These are phyloP conservation scores for Solanum chacoense DNA, from an alignment of 305 asterid genomes.

Conservation along the genomic window DNA sequence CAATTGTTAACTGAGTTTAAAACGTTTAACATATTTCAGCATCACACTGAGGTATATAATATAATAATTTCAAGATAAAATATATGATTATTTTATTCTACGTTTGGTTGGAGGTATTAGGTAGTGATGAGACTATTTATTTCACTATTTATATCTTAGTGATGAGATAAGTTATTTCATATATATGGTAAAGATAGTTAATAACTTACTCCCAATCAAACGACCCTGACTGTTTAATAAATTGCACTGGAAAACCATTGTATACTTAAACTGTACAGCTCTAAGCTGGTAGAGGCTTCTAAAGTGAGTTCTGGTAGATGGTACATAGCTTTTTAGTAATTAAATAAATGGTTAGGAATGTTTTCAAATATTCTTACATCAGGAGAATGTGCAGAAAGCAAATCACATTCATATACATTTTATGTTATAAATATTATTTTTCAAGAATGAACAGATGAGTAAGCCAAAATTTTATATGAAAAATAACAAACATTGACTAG, in stretches of 20 bases:
- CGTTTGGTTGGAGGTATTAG: background rate
- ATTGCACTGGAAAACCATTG: background rate
- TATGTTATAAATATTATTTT: background rate
- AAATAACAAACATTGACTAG: background rate
- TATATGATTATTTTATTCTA: too few species aligned
- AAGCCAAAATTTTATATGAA: background rate
- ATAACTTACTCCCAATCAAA: background rate
- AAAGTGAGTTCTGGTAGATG: background rate
- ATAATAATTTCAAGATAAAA: too few species aligned
- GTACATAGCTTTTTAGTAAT: background rate
- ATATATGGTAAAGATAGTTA: background rate
- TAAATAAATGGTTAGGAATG: background rate
- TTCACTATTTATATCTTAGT: too few species aligned
- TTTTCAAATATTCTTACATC: background rate
- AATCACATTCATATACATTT: background rate
- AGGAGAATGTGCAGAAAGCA: background rate
- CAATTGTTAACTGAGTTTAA: background rate
- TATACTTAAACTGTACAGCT: background rate
- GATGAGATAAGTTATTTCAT: background rate
- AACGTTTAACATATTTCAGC: background rate
- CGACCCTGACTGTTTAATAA: background rate
- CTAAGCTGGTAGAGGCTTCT: background rate
- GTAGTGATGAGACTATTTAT: background rate
- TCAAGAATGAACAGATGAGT: background rate
- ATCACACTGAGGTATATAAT: fast-evolving